Conservation (phyloP, 495 filamentous ascomycete genomes). For the Opeltia flavorubescens region DNA sequence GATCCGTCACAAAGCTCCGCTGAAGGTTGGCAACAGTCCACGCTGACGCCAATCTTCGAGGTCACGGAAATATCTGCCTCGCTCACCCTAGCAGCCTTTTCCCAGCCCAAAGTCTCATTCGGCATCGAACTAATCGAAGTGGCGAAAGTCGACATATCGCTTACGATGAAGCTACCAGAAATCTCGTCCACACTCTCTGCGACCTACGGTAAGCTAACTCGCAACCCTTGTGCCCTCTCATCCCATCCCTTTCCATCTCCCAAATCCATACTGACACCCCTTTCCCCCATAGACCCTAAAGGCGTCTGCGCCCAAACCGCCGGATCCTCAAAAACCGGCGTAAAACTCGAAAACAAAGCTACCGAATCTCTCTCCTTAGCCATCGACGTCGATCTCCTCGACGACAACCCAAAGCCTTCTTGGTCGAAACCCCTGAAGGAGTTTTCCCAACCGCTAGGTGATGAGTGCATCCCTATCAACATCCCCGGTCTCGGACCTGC, state of each 20-base stretch:
- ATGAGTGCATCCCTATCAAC: background rate
- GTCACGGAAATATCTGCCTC: background rate
- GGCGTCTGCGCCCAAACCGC: background rate
- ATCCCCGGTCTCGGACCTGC: background rate
- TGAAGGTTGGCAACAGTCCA: background rate
- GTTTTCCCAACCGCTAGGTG: background rate
- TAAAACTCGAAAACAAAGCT: slow-evolving; percentile 1
- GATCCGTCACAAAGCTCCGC: background rate
- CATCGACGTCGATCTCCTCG: background rate
- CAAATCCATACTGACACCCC: too few species aligned
- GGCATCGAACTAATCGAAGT: background rate
- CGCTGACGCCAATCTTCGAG: background rate
- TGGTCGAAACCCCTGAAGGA: background rate
- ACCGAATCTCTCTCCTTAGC: background rate
- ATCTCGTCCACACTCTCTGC: background rate
- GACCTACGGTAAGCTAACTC: slow-evolving; percentile 1
- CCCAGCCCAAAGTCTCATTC: background rate
- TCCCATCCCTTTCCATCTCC: background rate
- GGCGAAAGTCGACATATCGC: background rate
- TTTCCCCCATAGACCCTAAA: background rate
- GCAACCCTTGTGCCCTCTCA: too few species aligned
- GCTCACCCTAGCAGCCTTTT: background rate
- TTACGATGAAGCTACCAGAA: slow-evolving; percentile 1
- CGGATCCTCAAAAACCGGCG: background rate
- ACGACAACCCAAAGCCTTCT: background rate